These are phyloP conservation scores for Madurella mycetomatis DNA, from an alignment of 2,329 filamentous ascomycete species.

Conservation along the genomic window DNA sequence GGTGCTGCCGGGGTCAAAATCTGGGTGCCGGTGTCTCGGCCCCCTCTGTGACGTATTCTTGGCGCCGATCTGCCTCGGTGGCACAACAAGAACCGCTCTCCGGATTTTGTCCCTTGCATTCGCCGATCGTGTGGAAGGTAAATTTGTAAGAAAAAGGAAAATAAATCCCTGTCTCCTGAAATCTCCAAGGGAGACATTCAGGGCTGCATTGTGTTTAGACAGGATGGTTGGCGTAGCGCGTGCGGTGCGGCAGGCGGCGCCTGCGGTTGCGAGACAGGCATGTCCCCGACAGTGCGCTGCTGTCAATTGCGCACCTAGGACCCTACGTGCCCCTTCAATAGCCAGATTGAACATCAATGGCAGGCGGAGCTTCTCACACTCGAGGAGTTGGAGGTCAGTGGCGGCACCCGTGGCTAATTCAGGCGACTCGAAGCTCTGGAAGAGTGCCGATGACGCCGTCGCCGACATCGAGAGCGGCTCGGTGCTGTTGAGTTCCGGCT, in stretches of 20 bases:
- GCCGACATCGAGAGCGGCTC: slow-evolving; percentile 66
- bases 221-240: slow-evolving; percentile 4
- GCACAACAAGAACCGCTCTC: slow-evolving; percentile 10
- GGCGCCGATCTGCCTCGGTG: slow-evolving; percentile 3
- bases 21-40: not conserved
- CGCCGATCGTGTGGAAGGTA: not conserved
- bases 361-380: slow-evolving; percentile 18
- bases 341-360: not conserved
- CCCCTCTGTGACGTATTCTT: slow-evolving; percentile 12
- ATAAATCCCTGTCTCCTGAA: not conserved
- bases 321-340: not conserved
- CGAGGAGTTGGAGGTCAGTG: slow-evolving; percentile 16
- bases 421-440: slow-evolving; percentile 44
- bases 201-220: not conserved
- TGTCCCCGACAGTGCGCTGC: slow-evolving; percentile 1
- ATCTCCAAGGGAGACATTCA: not conserved
- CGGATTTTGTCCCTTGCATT: not conserved
- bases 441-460: slow-evolving; percentile 62
- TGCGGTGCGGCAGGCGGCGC: slow-evolving; percentile 1
- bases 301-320: not conserved
- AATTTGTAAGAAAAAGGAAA: not conserved
- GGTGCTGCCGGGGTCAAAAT: slow-evolving; percentile 1
- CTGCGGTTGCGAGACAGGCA: slow-evolving; percentile 3
- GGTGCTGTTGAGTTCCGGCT: slow-evolving; percentile 70
- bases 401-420: slow-evolving; percentile 21